phyloP scores from a whole-genome alignment of 2,329 filamentous ascomycete genomes.

The Microcyclosporella mali region DNA sequence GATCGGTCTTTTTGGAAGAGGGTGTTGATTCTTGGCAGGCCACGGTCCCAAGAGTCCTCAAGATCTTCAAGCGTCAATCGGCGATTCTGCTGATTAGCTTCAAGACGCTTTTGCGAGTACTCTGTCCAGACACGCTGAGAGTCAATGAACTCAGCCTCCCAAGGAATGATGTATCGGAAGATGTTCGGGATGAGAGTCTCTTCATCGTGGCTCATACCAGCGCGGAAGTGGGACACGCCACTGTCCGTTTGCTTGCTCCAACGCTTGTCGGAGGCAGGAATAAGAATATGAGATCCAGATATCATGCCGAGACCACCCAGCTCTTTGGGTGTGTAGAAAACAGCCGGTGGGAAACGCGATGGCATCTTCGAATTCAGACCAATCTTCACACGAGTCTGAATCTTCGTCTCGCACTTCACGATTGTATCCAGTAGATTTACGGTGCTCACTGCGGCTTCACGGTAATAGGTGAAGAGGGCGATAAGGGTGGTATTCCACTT shows the following conservation, averaged over 20 bases:
- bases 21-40: constrained; percentile 95
- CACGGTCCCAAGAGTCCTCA: constrained; percentile 97
- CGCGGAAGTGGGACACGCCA: constrained; percentile 92
- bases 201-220: constrained; percentile 97
- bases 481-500: constrained; percentile 99
- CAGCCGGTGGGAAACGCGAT: constrained; percentile 92
- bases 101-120: constrained; percentile 94
- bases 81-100: constrained; percentile 95
- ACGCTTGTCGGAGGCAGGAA: constrained; percentile 93
- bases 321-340: constrained; percentile 98
- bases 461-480: constrained; percentile 96
- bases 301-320: constrained; percentile 97
- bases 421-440: constrained; percentile 93
- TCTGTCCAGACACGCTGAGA: constrained; percentile 99
- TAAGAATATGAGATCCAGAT: constrained; percentile 94
- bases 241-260: constrained; percentile 98
- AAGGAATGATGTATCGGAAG: constrained; percentile 98
- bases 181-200: constrained; percentile 98
- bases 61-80: constrained; percentile 90
- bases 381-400: constrained; percentile 97
- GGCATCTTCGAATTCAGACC: constrained; percentile 99
- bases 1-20: constrained; percentile 98
- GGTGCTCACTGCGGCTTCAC: constrained; percentile 93
- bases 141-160: constrained; percentile 98
- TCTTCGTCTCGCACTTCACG: constrained; percentile 99